A percentile compares a stretch with the other conserved stretches of the same genome.
Conservation (phyloP, 2,329 filamentous ascomycete species). For the Paracorniculantispora psalliotae region DNA sequence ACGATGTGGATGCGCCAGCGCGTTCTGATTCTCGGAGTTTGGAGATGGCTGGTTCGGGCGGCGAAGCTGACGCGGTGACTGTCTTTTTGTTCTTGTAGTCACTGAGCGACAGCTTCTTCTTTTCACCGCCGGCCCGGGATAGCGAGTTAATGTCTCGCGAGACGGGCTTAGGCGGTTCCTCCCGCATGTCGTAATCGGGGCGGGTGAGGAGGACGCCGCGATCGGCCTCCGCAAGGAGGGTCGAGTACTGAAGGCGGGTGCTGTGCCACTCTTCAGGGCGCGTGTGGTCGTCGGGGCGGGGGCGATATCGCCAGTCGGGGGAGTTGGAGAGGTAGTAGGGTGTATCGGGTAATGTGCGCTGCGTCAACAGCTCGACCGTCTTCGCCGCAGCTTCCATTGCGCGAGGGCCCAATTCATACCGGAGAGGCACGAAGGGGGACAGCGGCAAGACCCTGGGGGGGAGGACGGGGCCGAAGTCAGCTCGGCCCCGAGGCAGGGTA, state of each 20-base stretch:
- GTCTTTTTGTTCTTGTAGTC: slow-evolving; percentile 55
- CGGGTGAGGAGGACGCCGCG: slow-evolving; percentile 54
- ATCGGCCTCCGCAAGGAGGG: slow-evolving; percentile 52
- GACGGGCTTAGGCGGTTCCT: slow-evolving; percentile 40
- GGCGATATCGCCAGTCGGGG: slow-evolving; percentile 43
- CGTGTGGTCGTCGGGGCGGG: slow-evolving; percentile 35
- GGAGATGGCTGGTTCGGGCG: slow-evolving; percentile 29
- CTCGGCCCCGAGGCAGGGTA: slow-evolving; percentile 9
- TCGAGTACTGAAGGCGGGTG: slow-evolving; percentile 51
- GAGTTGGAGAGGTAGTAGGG: slow-evolving; percentile 50
- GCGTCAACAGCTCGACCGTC: slow-evolving; percentile 48
- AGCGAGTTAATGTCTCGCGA: slow-evolving; percentile 34
- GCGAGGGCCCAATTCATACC: slow-evolving; percentile 32
- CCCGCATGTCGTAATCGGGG: slow-evolving; percentile 53
- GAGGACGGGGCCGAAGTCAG: slow-evolving; percentile 10
- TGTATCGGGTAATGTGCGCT: slow-evolving; percentile 47
- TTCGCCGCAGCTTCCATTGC: slow-evolving; percentile 57
- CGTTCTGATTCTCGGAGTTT: slow-evolving; percentile 30
- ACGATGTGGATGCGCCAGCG: slow-evolving; percentile 18
- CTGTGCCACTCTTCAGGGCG: slow-evolving; percentile 45
- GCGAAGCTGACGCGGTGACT: slow-evolving; percentile 29
- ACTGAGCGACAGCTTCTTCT: slow-evolving; percentile 54
- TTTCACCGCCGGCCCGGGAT: slow-evolving; percentile 38
- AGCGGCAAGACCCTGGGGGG: slow-evolving; percentile 22
- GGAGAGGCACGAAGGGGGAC: slow-evolving; percentile 15